Percentiles rank a stretch among this genome's conserved stretches.
Conservation (phyloP, 2,329 filamentous ascomycete species). For the Trematosphaeria pertusa region DNA sequence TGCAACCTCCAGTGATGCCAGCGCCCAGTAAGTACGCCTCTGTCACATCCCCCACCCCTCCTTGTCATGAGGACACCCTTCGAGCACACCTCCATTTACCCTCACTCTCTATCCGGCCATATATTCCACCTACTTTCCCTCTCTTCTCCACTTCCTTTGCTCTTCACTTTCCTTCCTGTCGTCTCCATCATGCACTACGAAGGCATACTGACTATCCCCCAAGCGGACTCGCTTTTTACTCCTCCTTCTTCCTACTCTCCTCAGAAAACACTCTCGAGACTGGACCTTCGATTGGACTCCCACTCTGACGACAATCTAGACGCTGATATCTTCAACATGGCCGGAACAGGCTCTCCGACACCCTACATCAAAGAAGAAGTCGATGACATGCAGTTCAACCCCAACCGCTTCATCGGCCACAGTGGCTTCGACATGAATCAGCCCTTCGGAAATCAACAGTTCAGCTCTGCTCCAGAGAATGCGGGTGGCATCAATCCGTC, state of each 20-base stretch:
- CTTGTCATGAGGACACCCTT: conserved; percentile 41
- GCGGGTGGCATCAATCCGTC: conserved; percentile 75
- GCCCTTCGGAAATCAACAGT: conserved; percentile 56
- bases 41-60: conserved; percentile 37
- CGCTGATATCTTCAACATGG: conserved; percentile 59
- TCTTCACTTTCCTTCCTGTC: conserved; percentile 21
- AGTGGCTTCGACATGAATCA: conserved; percentile 60
- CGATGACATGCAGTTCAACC: conserved; percentile 66
- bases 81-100: conserved; percentile 9
- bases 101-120: conserved; percentile 21
- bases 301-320: conserved; percentile 52
- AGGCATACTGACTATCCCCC: conserved; percentile 47
- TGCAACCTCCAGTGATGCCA: conserved; percentile 50
- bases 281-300: conserved; percentile 47
- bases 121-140: conserved; percentile 28
- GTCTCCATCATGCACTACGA: conserved; percentile 43
- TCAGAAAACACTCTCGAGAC: conserved; percentile 46
- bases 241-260: conserved; percentile 51
- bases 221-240: conserved; percentile 52
- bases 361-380: conserved; percentile 74
- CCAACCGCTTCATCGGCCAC: conserved; percentile 56
- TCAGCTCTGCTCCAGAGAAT: conserved; percentile 51
- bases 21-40: conserved; percentile 48
- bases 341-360: conserved; percentile 61
- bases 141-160: conserved; percentile 12